phyloP scores from a whole-genome alignment of 2,329 filamentous ascomycete species.

The Chaetomiaceae sp. region DNA sequence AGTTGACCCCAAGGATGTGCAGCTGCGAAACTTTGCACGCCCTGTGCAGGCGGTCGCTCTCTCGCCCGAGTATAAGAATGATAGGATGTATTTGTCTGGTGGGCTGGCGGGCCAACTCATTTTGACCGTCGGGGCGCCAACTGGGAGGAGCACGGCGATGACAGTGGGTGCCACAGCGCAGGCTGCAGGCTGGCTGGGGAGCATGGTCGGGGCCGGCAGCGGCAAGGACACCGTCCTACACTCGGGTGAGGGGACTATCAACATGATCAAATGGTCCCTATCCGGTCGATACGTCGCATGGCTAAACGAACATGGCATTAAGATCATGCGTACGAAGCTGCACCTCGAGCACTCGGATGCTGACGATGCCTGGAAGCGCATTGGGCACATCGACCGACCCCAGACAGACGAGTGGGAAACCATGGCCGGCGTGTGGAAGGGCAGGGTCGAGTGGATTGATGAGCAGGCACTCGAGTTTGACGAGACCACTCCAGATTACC shows the following conservation, averaged over 20 bases:
- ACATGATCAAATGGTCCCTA: conserved; percentile 88
- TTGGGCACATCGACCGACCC: conserved; percentile 87
- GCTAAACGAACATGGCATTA: conserved; percentile 96
- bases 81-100: conserved; percentile 85
- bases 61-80: conserved; percentile 91
- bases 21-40: conserved; percentile 86
- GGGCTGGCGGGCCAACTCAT: conserved; percentile 85
- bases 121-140: conserved; percentile 73
- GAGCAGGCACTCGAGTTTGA: conserved; percentile 73
- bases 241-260: conserved; percentile 87
- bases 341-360: conserved; percentile 70
- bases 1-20: conserved; percentile 82
- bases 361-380: conserved; percentile 88
- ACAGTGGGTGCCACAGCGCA: conserved; percentile 79
- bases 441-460: conserved; percentile 88
- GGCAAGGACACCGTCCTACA: conserved; percentile 86
- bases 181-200: conserved; percentile 86
- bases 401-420: conserved; percentile 87
- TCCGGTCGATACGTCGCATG: conserved; percentile 90
- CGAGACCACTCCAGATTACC: conserved; percentile 45
- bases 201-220: conserved; percentile 73
- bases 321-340: conserved; percentile 90
- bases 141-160: conserved; percentile 80
- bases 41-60: conserved; percentile 88
- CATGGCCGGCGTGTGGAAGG: conserved; percentile 95